Conservation (phyloP, 352 stramenopile genomes). For the Phytophthora capsici region DNA sequence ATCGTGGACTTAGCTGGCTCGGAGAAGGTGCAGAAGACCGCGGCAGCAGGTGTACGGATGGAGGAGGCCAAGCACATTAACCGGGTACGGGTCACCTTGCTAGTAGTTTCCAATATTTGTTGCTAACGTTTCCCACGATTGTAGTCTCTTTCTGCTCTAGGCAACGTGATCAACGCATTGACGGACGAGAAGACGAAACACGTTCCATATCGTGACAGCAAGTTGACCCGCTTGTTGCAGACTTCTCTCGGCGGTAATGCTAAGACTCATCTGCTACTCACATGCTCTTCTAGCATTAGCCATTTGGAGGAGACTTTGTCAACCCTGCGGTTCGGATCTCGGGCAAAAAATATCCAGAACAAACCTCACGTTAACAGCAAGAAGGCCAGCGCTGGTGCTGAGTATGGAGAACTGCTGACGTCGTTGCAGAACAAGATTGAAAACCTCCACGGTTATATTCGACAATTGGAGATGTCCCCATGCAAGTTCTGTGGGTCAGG, state of each 20-base stretch:
- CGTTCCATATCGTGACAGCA: constrained; percentile 88
- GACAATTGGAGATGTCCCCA: constrained; percentile 40
- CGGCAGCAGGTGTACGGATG: constrained; percentile 53
- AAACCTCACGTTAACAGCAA: constrained; percentile 78
- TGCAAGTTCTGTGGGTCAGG: constrained; percentile 18
- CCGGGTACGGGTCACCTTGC: constrained; percentile 28
- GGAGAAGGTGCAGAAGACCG: constrained; percentile 65
- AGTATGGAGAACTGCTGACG: constrained; percentile 45
- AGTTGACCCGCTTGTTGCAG: constrained; percentile 90
- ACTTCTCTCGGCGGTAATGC: constrained; percentile 88
- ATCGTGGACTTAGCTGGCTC: constrained; percentile 80
- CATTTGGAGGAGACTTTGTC: constrained; percentile 81
- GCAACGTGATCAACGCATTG: constrained; percentile 76
- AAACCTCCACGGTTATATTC: constrained; percentile 64
- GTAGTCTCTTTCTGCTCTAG: constrained; percentile 75
- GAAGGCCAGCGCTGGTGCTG: constrained; percentile 8
- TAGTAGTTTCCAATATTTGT: neutral
- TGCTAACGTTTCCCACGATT: neutral
- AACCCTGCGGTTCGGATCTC: constrained; percentile 91
- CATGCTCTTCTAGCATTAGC: constrained; percentile 43
- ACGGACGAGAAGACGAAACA: constrained; percentile 47
- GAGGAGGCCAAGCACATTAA: constrained; percentile 85
- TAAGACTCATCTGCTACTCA: constrained; percentile 87
- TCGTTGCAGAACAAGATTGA: constrained; percentile 69
- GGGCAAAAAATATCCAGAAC: constrained; percentile 87